phyloP scores from a whole-genome alignment of 176 grass and related monocot species.

The Calamus simplicifolius region DNA sequence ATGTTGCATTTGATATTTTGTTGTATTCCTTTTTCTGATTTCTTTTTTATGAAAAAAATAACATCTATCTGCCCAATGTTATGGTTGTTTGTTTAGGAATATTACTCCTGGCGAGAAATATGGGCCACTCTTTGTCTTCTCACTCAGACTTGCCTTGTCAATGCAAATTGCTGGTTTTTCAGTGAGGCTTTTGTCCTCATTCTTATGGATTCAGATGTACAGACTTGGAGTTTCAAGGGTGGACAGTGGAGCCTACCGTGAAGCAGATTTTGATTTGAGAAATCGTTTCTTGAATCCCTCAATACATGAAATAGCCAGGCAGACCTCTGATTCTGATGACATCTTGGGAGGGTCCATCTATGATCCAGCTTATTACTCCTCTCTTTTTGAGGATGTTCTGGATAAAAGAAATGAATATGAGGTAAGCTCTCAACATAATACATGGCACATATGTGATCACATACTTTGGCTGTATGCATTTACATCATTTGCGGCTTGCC shows the following conservation, averaged over 20 bases:
- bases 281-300: slow-evolving; percentile 78
- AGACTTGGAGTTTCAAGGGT: slow-evolving; percentile 56
- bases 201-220: slow-evolving; percentile 98
- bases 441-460: too few relatives aligned
- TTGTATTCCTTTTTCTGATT: neutral
- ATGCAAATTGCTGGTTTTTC: slow-evolving; percentile 99
- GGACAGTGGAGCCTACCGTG: slow-evolving; percentile 33
- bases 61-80: neutral
- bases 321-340: slow-evolving; percentile 76
- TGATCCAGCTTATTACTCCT: slow-evolving; percentile 87
- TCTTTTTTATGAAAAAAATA: slow-evolving; percentile 5
- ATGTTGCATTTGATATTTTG: neutral
- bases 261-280: slow-evolving; percentile 56
- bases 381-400: slow-evolving; percentile 73
- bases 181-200: slow-evolving; percentile 86
- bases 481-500: too few relatives aligned
- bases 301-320: slow-evolving; percentile 49
- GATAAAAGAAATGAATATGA: slow-evolving; percentile 58
- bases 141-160: slow-evolving; percentile 73
- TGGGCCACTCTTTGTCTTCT: slow-evolving; percentile 64
- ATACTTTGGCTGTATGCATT: too few relatives aligned
- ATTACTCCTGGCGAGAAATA: slow-evolving; percentile 73
- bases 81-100: slow-evolving; percentile 46
- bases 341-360: slow-evolving; percentile 95
- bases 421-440: slow-evolving; percentile 31